Conservation (phyloP, 2,329 filamentous ascomycete species). For the Aspergillus puulaauensis region DNA sequence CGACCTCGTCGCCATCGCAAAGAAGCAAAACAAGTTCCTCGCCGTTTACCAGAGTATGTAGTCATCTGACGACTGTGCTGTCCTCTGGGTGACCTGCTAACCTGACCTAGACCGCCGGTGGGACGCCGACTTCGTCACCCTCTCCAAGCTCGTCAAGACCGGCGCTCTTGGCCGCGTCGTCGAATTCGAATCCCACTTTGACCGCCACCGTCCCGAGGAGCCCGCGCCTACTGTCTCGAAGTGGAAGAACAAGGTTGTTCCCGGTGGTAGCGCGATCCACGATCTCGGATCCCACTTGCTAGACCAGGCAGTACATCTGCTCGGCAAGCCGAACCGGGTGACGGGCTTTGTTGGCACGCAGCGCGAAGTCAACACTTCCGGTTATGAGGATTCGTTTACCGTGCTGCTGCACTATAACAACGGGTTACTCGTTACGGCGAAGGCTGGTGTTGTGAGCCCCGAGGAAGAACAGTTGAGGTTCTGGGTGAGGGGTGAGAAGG, state of each 20-base stretch:
- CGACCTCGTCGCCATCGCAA: slow-evolving; percentile 58
- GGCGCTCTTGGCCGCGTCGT: slow-evolving; percentile 67
- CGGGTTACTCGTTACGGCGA: slow-evolving; percentile 66
- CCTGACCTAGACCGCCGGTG: slow-evolving; percentile 60
- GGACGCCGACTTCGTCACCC: slow-evolving; percentile 74
- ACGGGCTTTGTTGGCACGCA: slow-evolving; percentile 69
- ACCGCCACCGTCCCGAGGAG: slow-evolving; percentile 65
- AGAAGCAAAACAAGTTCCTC: slow-evolving; percentile 53
- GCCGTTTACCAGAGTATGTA: slow-evolving; percentile 66
- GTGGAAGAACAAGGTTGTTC: slow-evolving; percentile 69
- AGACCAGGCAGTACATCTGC: slow-evolving; percentile 70
- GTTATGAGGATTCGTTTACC: slow-evolving; percentile 53
- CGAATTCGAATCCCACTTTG: slow-evolving; percentile 79
- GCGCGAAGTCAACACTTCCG: slow-evolving; percentile 56
- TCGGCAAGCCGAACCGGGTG: slow-evolving; percentile 66
- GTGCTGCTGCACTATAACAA: slow-evolving; percentile 65
- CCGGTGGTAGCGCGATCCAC: slow-evolving; percentile 68
- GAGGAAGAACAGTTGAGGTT: slow-evolving; percentile 70
- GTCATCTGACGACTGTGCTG: not conserved
- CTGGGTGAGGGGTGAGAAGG: slow-evolving; percentile 74
- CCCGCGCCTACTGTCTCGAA: slow-evolving; percentile 41
- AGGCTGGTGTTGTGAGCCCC: slow-evolving; percentile 67
- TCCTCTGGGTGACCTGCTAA: not conserved
- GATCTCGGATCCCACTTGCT: slow-evolving; percentile 75
- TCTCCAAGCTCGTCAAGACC: slow-evolving; percentile 61